A percentile compares a stretch with the other conserved stretches of the same genome.
phyloP scores from a whole-genome alignment of 805 yeast genomes.

The Tetrapisispora taiwanensis region DNA sequence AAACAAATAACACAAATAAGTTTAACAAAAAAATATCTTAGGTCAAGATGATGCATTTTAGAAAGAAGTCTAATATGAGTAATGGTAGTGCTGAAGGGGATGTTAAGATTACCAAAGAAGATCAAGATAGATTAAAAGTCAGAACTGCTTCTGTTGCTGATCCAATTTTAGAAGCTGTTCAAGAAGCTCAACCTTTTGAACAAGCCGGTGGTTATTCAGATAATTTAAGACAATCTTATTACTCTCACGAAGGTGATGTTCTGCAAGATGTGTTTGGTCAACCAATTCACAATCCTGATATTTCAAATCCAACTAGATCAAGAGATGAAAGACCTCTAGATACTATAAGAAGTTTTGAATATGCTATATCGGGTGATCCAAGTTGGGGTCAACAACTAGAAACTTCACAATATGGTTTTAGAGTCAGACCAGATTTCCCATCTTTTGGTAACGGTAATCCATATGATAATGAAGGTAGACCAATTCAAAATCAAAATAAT shows the following conservation, averaged over 20 bases:
- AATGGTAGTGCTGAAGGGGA: conserved; percentile 21
- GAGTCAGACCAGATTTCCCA: conserved; percentile 64
- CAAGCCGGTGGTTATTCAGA: conserved; percentile 35
- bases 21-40: not conserved
- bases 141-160: conserved; percentile 69
- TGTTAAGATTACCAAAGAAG: conserved; percentile 39
- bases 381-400: conserved; percentile 74
- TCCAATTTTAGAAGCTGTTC: conserved; percentile 88
- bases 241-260: conserved; percentile 37
- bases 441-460: conserved; percentile 21
- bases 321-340: conserved; percentile 96
- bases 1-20: not conserved
- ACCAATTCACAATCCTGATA: conserved; percentile 67
- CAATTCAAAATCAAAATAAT: conserved; percentile 13
- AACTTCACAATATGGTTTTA: conserved; percentile 71
- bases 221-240: conserved; percentile 31
- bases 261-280: conserved; percentile 72
- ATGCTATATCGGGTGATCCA: conserved; percentile 72
- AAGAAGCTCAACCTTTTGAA: conserved; percentile 94
- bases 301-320: conserved; percentile 85
- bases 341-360: conserved; percentile 89
- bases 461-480: conserved; percentile 10
- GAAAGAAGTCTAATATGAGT: conserved; percentile 29
- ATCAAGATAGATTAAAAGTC: conserved; percentile 46
- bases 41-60: conserved; percentile 36